phyloP scores from a whole-genome alignment of 2,329 filamentous ascomycete species.

The Aureobasidium mangrovei region DNA sequence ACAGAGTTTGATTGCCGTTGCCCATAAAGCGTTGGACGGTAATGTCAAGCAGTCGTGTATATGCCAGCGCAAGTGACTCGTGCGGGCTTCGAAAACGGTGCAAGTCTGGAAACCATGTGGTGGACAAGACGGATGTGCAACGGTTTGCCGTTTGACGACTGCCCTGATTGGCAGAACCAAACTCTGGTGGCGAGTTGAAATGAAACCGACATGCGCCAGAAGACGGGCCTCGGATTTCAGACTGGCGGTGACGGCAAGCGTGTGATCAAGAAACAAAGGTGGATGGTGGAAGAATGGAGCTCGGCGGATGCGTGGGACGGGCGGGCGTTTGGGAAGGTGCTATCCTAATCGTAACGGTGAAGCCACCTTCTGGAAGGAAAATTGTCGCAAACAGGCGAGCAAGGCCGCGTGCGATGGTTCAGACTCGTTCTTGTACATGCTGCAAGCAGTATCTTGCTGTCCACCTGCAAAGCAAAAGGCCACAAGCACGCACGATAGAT shows the following conservation, averaged over 20 bases:
- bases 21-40: not conserved
- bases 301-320: not conserved
- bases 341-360: not conserved
- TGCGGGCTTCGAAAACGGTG: not conserved
- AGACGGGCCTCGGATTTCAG: not conserved
- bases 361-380: no score
- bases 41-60: conserved; percentile 2
- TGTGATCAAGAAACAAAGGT: not conserved
- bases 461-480: no score
- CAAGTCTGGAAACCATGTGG: not conserved
- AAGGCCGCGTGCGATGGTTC: no score
- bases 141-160: not conserved
- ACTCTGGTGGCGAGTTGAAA: not conserved
- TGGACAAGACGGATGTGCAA: not conserved
- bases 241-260: conserved; percentile 1
- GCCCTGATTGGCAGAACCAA: not conserved
- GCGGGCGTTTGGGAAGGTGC: not conserved
- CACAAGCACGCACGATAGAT: no score
- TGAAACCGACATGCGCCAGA: not conserved
- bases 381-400: no score
- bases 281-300: not conserved
- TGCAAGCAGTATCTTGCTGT: no score
- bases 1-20: conserved; percentile 7
- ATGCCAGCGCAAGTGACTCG: not conserved
- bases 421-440: no score